Base-by-base conservation (phyloP, 176 grass and related monocot species). In the Eleusine coracana region DNA sequence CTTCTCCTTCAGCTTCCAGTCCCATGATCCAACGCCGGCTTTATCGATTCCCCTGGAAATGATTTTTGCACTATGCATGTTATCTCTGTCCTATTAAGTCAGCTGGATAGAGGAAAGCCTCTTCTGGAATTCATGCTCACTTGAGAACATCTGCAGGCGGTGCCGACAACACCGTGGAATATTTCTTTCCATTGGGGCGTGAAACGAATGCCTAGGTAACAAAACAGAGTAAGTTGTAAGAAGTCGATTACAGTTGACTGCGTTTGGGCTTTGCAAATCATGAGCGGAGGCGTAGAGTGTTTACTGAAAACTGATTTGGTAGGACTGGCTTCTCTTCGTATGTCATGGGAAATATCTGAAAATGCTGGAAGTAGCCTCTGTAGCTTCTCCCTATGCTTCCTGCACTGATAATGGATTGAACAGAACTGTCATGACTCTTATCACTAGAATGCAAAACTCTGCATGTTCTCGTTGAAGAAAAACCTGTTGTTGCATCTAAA, bases 341-440 rank as follows among this genome's bases (percentile, higher is more conserved):
- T 62, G 58, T 78, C 56, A 64, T 76, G 3, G 95, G 95, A 56
- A 98, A 98, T 86, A 98, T 77, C 85, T 98, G 95, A 76, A 92
- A 95, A 25, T 93, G 82, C 88, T 98, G 95, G 74, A 98, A 98
- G 77, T 91, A 94, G 36, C 95, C 95, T 78, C 87, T 98, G 87
- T 93, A 98, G 87, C 95, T 98, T 86, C 88, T 98, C 31, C 95
- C 95, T 55, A 98, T 91, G 75, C 95, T 98, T 81, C 95, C 95
- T 89, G 85, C 71, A 84, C 95, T 98, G 82, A 46, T 66, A 55
- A 9, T 34, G 34, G 46, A 71, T 66, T 61, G 8, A 80, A 80
- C 16, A 69, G 49, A 61, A 72, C 5, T 70, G 23, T 51, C 31
- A 85, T 70, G 29, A 34, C 4, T 21, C 5, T 20, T 50, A 12